Evolutionary conservation across 768 basidiomycete species (phyloP).

Genomic region (Boletus rubescentipes): DNA sequence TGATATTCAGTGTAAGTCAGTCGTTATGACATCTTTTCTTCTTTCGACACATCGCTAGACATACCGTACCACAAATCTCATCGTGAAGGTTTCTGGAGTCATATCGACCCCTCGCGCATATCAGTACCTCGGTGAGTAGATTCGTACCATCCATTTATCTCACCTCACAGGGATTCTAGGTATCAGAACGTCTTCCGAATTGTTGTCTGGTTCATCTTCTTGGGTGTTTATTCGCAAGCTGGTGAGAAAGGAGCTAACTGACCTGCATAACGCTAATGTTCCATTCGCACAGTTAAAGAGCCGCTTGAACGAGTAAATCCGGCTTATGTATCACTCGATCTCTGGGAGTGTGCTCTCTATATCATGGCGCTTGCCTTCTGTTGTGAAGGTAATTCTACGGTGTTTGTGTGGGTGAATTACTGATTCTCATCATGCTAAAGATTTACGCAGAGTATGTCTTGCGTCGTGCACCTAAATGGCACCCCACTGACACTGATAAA

Average conservation of each 20-base stretch:
- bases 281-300: constrained; percentile 54
- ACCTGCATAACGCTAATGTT: neutral
- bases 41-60: constrained; percentile 43
- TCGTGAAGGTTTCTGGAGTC: constrained; percentile 59
- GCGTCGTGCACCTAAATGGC: neutral
- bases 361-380: constrained; percentile 73
- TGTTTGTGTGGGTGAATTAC: constrained; percentile 39
- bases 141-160: neutral
- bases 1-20: constrained; percentile 70
- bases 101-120: constrained; percentile 73
- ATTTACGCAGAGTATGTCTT: constrained; percentile 24
- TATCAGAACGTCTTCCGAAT: constrained; percentile 88
- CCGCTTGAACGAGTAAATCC: constrained; percentile 72
- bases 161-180: constrained; percentile 33
- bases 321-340: constrained; percentile 55
- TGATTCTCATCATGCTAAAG: constrained; percentile 17
- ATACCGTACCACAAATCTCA: constrained; percentile 61
- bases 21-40: neutral
- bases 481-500: constrained; percentile 27
- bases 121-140: constrained; percentile 66
- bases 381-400: constrained; percentile 62
- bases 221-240: constrained; percentile 80
- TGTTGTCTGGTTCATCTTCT: constrained; percentile 72
- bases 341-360: constrained; percentile 81
- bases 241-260: constrained; percentile 42